These are phyloP conservation scores for Erythrophleum ivorense DNA, from an alignment of 331 rosid genomes.

Conservation along the genomic window DNA sequence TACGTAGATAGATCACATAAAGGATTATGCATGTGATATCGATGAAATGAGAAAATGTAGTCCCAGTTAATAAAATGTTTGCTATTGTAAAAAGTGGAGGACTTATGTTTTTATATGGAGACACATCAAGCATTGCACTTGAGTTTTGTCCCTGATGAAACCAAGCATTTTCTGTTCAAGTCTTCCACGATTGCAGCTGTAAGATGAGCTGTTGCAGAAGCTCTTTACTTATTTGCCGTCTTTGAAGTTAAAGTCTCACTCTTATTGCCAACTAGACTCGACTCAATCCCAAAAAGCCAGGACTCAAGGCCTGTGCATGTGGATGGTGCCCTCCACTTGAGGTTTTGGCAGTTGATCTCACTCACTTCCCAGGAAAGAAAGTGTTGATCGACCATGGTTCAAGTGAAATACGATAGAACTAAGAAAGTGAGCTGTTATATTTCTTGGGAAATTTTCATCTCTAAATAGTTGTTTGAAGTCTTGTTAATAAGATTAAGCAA, in stretches of 20 bases:
- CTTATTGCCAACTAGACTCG: background rate
- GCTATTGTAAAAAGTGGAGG: background rate
- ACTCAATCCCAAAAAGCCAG: background rate
- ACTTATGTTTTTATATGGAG: background rate
- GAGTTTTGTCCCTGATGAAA: conserved; percentile 22
- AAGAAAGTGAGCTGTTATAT: background rate
- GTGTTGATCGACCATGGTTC: background rate
- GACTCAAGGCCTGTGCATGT: background rate
- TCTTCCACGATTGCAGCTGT: background rate
- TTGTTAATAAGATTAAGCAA: background rate
- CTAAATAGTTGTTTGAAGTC: background rate
- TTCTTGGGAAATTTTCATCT: background rate
- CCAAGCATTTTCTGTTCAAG: conserved; percentile 20
- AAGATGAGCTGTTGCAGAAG: conserved; percentile 8
- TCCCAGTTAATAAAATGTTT: background rate
- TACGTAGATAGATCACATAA: background rate
- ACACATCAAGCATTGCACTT: background rate
- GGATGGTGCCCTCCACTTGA: background rate
- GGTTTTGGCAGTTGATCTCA: background rate
- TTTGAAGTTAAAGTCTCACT: conserved; percentile 9
- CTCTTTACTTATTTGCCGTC: conserved; percentile 16
- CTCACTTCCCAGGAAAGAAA: background rate
- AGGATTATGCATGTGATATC: background rate
- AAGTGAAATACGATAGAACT: background rate
- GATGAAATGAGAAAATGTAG: background rate